Conservation (phyloP, 129 eudicot species). For the Artemisia tridentata region DNA sequence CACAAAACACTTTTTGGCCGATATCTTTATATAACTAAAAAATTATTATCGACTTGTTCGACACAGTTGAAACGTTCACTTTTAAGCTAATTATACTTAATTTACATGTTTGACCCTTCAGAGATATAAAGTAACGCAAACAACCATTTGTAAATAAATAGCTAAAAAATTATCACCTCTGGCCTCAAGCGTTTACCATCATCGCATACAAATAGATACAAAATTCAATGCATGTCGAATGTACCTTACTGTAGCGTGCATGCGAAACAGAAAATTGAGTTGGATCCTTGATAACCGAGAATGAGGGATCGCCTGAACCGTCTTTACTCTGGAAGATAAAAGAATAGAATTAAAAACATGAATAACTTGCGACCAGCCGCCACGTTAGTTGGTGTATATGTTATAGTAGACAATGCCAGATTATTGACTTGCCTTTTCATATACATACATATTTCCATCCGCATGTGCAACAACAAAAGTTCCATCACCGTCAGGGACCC, state of each 20-base stretch:
- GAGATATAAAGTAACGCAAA: too few relatives aligned
- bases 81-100: too few relatives aligned
- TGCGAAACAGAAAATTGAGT: conserved; percentile 74
- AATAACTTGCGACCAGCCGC: conserved; percentile 20
- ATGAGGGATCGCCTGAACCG: conserved; percentile 37
- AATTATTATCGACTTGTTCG: too few relatives aligned
- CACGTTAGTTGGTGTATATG: conserved; percentile 6
- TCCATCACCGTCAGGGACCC: conserved; percentile 94
- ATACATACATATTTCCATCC: conserved; percentile 88
- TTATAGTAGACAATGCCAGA: conserved; percentile 21
- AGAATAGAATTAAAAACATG: not conserved
- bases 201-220: too few relatives aligned
- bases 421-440: conserved; percentile 79
- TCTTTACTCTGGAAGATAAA: conserved; percentile 61
- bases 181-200: too few relatives aligned
- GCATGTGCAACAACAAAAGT: conserved; percentile 81
- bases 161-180: too few relatives aligned
- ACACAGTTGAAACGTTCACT: too few relatives aligned
- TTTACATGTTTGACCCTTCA: too few relatives aligned
- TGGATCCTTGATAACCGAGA: conserved; percentile 68
- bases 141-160: too few relatives aligned
- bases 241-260: conserved; percentile 93
- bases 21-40: too few relatives aligned
- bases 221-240: too few relatives aligned
- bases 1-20: not conserved